Evolutionary conservation across 2,329 filamentous ascomycete genomes (phyloP).

Genomic region (Pseudohalonectria lignicola): DNA sequence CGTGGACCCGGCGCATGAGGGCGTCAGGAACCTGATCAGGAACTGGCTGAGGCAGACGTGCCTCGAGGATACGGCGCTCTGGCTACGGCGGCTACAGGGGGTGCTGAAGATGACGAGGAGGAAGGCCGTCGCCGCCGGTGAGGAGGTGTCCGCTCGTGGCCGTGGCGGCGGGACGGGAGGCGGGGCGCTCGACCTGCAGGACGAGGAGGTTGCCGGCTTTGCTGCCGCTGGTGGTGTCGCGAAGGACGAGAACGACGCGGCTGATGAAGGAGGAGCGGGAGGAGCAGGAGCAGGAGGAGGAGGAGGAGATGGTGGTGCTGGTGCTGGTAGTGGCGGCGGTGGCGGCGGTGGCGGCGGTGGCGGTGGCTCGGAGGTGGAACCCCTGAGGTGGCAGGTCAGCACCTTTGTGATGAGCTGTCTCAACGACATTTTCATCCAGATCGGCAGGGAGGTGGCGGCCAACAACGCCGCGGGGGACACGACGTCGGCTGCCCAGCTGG

Average conservation of each 20-base stretch:
- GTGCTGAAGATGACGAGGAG: slow-evolving; percentile 80
- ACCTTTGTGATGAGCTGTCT: slow-evolving; percentile 89
- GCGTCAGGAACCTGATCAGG: slow-evolving; percentile 75
- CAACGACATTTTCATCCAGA: slow-evolving; percentile 67
- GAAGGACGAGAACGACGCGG: slow-evolving; percentile 41
- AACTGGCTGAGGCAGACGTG: slow-evolving; percentile 94
- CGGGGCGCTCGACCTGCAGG: slow-evolving; percentile 67
- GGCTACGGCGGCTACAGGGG: slow-evolving; percentile 80
- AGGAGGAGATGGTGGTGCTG: slow-evolving; percentile 16
- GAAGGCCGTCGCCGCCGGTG: slow-evolving; percentile 45
- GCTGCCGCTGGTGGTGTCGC: slow-evolving; percentile 58
- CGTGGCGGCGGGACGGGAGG: slow-evolving; percentile 22
- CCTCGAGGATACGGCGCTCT: slow-evolving; percentile 65
- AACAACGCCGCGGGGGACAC: slow-evolving; percentile 45
- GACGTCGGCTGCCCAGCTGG: slow-evolving; percentile 58
- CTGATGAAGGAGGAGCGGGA: too few species aligned
- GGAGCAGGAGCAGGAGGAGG: too few species aligned
- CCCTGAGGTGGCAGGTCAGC: slow-evolving; percentile 88
- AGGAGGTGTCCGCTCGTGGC: slow-evolving; percentile 27
- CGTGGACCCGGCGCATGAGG: slow-evolving; percentile 60
- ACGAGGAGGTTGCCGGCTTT: slow-evolving; percentile 95
- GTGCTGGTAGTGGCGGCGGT: background rate
- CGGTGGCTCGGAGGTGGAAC: slow-evolving; percentile 61
- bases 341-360: slow-evolving; percentile 13
- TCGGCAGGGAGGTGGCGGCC: slow-evolving; percentile 67